Percentiles rank a stretch among this genome's conserved stretches.
These are phyloP conservation scores for Trichoderma asperelloides DNA, from an alignment of 495 filamentous ascomycete genomes.

Conservation along the genomic window DNA sequence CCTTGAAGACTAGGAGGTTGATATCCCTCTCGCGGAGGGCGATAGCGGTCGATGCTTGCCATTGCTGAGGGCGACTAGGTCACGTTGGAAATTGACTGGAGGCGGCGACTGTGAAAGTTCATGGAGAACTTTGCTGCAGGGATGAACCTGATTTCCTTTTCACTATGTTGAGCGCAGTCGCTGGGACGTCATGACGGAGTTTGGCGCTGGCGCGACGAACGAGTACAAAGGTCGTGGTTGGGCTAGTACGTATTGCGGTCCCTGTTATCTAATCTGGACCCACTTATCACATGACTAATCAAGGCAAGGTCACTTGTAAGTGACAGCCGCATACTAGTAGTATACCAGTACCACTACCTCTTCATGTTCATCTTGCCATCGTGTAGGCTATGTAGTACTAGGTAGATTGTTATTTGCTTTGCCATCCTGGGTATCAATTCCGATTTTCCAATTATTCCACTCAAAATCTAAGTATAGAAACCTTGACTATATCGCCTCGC, in stretches of 20 bases:
- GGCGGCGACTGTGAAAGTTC: not conserved
- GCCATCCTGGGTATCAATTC: conserved; percentile 2
- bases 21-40: conserved; percentile 38
- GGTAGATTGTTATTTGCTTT: not conserved
- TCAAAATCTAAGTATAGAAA: not conserved
- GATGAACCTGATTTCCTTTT: not conserved
- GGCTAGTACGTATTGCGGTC: not conserved
- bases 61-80: conserved; percentile 20
- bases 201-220: not conserved
- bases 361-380: not conserved
- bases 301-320: no score
- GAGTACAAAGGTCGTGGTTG: not conserved
- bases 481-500: conserved; percentile 30
- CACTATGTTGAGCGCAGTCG: not conserved
- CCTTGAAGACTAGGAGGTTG: conserved; percentile 30
- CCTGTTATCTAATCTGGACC: conserved; percentile 8
- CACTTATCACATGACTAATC: conserved; percentile 4
- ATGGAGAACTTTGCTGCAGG: not conserved
- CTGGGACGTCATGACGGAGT: not conserved
- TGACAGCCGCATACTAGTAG: no score
- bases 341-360: no score
- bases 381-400: no score
- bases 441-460: not conserved
- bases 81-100: not conserved
- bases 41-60: conserved; percentile 45